Percentiles rank a stretch among this genome's conserved stretches.
phyloP scores from a whole-genome alignment of 164 flowering plant species.

The Echeveria elegans region DNA sequence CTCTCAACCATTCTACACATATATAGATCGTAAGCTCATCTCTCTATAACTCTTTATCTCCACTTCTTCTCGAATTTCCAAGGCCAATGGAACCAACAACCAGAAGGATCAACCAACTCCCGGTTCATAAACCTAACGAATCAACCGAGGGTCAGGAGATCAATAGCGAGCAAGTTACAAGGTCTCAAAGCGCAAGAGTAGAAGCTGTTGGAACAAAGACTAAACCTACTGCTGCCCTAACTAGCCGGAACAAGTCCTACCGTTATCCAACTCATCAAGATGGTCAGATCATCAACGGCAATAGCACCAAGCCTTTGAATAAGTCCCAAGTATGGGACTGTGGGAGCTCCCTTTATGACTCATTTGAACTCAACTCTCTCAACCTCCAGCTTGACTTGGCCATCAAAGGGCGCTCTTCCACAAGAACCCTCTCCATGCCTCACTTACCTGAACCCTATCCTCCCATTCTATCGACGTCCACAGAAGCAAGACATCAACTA shows the following conservation, averaged over 20 bases:
- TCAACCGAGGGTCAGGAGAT: neutral
- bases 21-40: neutral
- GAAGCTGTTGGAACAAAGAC: neutral
- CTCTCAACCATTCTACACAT: neutral
- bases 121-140: neutral
- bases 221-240: neutral
- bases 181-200: neutral
- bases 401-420: slow-evolving; percentile 34
- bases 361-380: slow-evolving; percentile 82
- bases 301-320: neutral
- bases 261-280: neutral
- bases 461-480: neutral
- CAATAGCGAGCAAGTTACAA: neutral
- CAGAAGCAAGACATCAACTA: neutral
- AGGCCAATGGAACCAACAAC: neutral
- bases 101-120: neutral
- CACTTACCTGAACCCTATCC: neutral
- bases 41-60: no score
- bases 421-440: slow-evolving; percentile 7
- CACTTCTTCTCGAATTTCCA: no score
- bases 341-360: slow-evolving; percentile 80
- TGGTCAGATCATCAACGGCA: slow-evolving; percentile 5
- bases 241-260: neutral
- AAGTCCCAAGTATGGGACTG: slow-evolving; percentile 61
- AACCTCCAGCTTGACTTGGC: slow-evolving; percentile 73